Percentiles rank a stretch among this genome's conserved stretches.
Conservation (phyloP, 495 filamentous ascomycete species). For the Talaromyces thailandensis region DNA sequence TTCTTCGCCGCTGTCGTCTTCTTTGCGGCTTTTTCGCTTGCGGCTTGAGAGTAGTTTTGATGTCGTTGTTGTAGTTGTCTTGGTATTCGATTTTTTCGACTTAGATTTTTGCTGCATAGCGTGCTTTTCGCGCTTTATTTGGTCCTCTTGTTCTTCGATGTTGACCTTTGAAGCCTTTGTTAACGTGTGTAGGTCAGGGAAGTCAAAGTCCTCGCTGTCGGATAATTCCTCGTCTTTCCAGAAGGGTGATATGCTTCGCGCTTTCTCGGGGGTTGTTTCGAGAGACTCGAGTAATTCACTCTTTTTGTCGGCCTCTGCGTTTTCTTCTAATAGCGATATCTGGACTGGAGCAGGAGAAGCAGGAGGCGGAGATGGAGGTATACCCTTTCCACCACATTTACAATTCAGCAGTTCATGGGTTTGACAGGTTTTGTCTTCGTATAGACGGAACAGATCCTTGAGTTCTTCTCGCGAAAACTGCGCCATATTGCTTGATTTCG, state of each 20-base stretch:
- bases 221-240: constrained; percentile 13
- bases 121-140: constrained; percentile 26
- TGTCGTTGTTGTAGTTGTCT: neutral
- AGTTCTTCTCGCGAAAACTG: constrained; percentile 63
- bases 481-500: constrained; percentile 42
- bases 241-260: neutral
- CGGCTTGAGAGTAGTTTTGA: constrained; percentile 6
- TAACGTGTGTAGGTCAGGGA: constrained; percentile 30
- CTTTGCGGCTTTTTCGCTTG: neutral
- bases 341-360: neutral
- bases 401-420: constrained; percentile 69
- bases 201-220: constrained; percentile 32
- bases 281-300: neutral
- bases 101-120: neutral
- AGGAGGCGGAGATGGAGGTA: neutral
- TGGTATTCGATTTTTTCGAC: neutral
- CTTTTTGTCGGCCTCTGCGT: constrained; percentile 12
- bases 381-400: constrained; percentile 51
- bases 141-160: constrained; percentile 50
- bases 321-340: constrained; percentile 6
- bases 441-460: constrained; percentile 61
- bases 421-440: constrained; percentile 44
- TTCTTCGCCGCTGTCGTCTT: neutral
- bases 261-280: neutral
- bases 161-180: constrained; percentile 53